Evolutionary conservation across 768 basidiomycete species (phyloP), one percentile per base, ranked within the genome.

Genomic region (Wakefieldia striispora): DNA sequence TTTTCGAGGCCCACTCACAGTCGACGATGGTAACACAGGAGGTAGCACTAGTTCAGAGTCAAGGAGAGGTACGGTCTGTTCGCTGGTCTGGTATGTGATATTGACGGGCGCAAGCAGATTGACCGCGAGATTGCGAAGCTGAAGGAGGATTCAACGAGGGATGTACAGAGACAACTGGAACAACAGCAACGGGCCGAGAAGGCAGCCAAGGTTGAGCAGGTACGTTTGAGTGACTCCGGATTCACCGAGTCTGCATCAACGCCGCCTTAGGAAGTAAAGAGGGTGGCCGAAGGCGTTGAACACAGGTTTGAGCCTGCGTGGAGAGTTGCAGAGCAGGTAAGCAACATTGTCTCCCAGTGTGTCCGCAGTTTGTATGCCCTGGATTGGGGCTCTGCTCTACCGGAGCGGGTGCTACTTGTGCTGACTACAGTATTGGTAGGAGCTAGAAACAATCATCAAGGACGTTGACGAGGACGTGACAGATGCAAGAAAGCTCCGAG

Each of bases 121-220:
- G 58, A 60, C 1, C 52, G 57, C 5, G 40, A 65, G 26, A 58
- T 66, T 7, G 43, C 33, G 26, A 47, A 65, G 29, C 52, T 65
- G 13, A 49, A 53, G 42, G 45, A 47, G 6, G 59, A 65, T 36
- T 65, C 63, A 2, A 55, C 31, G 21, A 53, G 10, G 4, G 63
- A 65, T 29, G 61, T 65, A 7, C 27, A 58, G 37, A 56, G 53
- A 26, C 61, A 65, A 17, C 39, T 63, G 14, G 43, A 42, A 34
- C 47, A 55, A 12, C 63, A 64, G 16, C 48, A 45, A n/a, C 8
- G 13, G 36, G 63, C 51, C 1, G 53, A 40, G 13, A 45, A 29
- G 12, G 17, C 40, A n/a, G 29, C 1, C 0, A 13, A 35, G 6
- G 27, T 49, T 7, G 36, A 50, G 50, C 49, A 56, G 54, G 63